Base-by-base conservation (phyloP, 2,329 filamentous ascomycete species). In the Cladosporium halotolerans region DNA sequence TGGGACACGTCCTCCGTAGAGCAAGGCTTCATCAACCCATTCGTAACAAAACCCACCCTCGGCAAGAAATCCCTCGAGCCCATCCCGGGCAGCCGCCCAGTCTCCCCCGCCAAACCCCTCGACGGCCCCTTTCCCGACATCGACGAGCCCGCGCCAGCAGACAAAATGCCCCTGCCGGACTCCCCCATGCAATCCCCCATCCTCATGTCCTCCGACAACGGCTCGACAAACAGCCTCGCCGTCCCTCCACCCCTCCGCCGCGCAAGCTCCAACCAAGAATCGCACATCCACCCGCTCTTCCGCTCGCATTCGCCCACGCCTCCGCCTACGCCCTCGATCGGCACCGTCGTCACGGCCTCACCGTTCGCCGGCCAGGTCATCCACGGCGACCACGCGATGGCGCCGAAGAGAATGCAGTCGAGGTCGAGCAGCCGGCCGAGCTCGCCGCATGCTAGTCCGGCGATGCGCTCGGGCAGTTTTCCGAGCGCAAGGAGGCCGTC, bases 271-370 rank as follows among this genome's bases (percentile, higher is more conserved):
- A 55, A 23, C 23, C 77, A 75, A 61, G 85, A 89, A 67, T 76
- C 83, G 4, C 82, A 90, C 63, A 89, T 90, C 44, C 86, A 90
- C 66, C 86, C 86, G 7, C 76, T 90, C 2, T 90, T 90, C 73
- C 79, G 86, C 56, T 83, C 83, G 5, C 85, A 88, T 64, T 86
- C 82, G 32, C 84, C 84, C 0, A 78, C 76, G 1, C 85, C 85
- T 10, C 83, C 85, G 1, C 62, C 86, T 0, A 70, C 80, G 5
- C 77, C 79, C 1, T 86, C 84, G 0, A 83, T 85, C 0, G 84
- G 85, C 0, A 91, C 87, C 0, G 77, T 84, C 13, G 84, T 91
- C 45, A 74, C 82, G 9, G 87, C 86, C 0, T 83, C 86, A 2
- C 86, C 86, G 0, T 79, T 83, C 39, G 83, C 83, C 3, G 86